These are phyloP conservation scores for Nemania sp. DNA, from an alignment of 2,329 filamentous ascomycete species.

Conservation along the genomic window DNA sequence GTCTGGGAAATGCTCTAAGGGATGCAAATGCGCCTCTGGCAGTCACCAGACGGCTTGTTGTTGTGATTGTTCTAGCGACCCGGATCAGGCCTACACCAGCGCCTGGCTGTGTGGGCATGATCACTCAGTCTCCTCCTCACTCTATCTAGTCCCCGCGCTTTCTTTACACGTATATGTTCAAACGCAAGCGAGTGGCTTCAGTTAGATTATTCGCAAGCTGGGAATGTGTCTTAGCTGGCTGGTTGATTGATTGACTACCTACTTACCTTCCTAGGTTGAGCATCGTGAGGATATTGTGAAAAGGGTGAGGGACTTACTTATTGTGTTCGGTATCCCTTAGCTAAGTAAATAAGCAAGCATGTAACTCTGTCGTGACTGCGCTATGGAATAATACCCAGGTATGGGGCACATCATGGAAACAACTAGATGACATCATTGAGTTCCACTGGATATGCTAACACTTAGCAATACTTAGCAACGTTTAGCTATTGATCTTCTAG, in stretches of 20 bases:
- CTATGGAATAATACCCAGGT: neutral
- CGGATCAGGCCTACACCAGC: slow-evolving; percentile 43
- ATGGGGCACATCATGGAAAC: slow-evolving; percentile 15
- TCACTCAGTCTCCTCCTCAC: slow-evolving; percentile 20
- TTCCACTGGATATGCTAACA: slow-evolving; percentile 7
- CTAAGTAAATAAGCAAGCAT: neutral
- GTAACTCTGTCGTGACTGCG: neutral
- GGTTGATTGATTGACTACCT: too few relatives aligned
- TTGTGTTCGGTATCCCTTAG: neutral
- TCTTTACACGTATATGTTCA: neutral
- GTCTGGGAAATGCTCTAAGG: slow-evolving; percentile 22
- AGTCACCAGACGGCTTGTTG: slow-evolving; percentile 36
- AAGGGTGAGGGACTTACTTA: neutral
- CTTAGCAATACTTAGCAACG: neutral
- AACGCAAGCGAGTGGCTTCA: slow-evolving; percentile 18
- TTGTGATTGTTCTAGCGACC: slow-evolving; percentile 39
- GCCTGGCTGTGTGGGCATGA: slow-evolving; percentile 45
- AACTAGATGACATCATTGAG: slow-evolving; percentile 30
- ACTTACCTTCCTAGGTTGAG: neutral
- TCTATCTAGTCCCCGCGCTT: neutral
- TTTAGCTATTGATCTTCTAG: neutral
- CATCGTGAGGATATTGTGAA: neutral
- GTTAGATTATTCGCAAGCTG: neutral
- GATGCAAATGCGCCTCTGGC: slow-evolving; percentile 26
- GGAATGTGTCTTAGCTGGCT: neutral